These are phyloP conservation scores for Agaricus subrufescens DNA, from an alignment of 768 basidiomycete genomes.

Conservation along the genomic window DNA sequence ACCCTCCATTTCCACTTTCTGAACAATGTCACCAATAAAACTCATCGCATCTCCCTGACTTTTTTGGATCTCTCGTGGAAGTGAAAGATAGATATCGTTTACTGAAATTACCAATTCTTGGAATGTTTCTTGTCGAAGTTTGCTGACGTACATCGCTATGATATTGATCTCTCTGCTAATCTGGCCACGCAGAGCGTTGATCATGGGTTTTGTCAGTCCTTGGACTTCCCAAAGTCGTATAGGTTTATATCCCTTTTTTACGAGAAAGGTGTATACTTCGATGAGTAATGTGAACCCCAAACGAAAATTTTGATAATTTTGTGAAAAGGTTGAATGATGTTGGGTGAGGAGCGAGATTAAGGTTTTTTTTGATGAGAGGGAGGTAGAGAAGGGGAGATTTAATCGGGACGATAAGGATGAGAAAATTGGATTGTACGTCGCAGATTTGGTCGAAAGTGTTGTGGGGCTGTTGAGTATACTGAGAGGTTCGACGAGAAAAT, in stretches of 20 bases:
- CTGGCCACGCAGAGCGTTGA: constrained; percentile 39
- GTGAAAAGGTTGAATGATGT: constrained; percentile 9
- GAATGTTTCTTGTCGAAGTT: constrained; percentile 13
- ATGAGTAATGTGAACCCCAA: constrained; percentile 45
- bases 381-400: too few relatives aligned
- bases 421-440: background rate
- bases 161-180: constrained; percentile 37
- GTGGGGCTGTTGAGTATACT: constrained; percentile 31
- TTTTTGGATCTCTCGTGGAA: background rate
- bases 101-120: background rate
- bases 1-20: too few relatives aligned
- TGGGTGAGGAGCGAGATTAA: background rate
- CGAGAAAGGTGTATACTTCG: constrained; percentile 39
- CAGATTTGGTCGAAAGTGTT: background rate
- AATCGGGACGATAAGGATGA: background rate
- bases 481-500: constrained; percentile 59
- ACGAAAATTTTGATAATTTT: constrained; percentile 23
- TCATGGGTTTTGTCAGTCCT: constrained; percentile 35
- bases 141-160: constrained; percentile 48
- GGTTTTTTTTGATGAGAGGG: background rate
- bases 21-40: background rate
- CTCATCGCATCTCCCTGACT: background rate
- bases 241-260: constrained; percentile 36
- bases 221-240: constrained; percentile 22
- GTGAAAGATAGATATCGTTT: background rate